Evolutionary conservation across 129 eudicot genomes (phyloP).

Genomic region (Lactuca sativa): DNA sequence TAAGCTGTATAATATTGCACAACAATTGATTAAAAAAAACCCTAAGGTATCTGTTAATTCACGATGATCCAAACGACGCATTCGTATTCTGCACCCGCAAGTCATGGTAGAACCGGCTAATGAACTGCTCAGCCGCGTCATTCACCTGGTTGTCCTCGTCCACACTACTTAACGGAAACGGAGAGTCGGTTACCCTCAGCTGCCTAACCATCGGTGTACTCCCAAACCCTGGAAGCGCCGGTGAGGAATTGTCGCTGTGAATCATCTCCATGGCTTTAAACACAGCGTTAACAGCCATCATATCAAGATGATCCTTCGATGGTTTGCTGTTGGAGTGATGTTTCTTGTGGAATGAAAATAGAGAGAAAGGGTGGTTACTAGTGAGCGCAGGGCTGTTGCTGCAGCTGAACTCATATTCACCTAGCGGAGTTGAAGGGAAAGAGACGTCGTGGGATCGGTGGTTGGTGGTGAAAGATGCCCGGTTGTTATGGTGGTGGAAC

Average conservation of each 20-base stretch:
- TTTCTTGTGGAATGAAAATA: slow-evolving; percentile 22
- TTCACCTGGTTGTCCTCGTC: slow-evolving; percentile 28
- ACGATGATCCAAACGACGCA: slow-evolving; percentile 23
- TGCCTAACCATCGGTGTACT: slow-evolving; percentile 35
- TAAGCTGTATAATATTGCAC: background rate
- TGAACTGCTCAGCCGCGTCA: slow-evolving; percentile 42
- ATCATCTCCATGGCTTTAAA: slow-evolving; percentile 37
- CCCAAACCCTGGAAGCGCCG: slow-evolving; percentile 32
- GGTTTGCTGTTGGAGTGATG: slow-evolving; percentile 6
- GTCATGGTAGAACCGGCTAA: slow-evolving; percentile 34
- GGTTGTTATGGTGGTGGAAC: slow-evolving; percentile 45
- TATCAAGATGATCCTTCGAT: slow-evolving; percentile 20
- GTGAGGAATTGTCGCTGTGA: slow-evolving; percentile 25
- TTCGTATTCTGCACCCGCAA: slow-evolving; percentile 27
- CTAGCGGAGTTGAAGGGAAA: slow-evolving; percentile 2
- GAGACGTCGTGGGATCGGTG: slow-evolving; percentile 5
- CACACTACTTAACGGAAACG: slow-evolving; percentile 25
- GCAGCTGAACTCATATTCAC: slow-evolving; percentile 37
- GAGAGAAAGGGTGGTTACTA: slow-evolving; percentile 10
- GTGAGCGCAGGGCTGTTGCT: slow-evolving; percentile 29
- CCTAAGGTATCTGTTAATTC: background rate
- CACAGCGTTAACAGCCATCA: slow-evolving; percentile 19
- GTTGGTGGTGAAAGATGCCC: slow-evolving; percentile 13
- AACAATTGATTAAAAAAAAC: no score
- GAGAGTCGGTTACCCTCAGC: slow-evolving; percentile 47